Conservation (phyloP, 1,284 basidiomycete species). For the Sporisorium reilianum region DNA sequence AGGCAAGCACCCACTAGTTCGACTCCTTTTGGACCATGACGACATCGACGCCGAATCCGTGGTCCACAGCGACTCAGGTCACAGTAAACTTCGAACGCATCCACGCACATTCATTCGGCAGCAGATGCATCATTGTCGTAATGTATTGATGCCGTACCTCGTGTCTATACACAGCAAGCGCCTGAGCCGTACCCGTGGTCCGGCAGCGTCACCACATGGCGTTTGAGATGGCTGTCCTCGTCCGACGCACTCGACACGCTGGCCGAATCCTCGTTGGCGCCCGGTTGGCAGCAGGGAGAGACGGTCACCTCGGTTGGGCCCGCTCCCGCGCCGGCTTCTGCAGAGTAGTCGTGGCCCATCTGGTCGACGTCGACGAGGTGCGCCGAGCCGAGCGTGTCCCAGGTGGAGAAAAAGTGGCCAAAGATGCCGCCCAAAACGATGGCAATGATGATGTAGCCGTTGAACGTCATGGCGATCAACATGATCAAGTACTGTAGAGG, state of each 20-base stretch:
- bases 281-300: conserved; percentile 26
- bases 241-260: conserved; percentile 38
- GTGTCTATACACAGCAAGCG: conserved; percentile 39
- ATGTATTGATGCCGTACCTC: neutral
- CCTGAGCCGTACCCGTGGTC: conserved; percentile 40
- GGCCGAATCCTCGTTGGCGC: conserved; percentile 14
- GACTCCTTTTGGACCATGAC: neutral
- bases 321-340: conserved; percentile 9
- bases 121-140: neutral
- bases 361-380: conserved; percentile 37
- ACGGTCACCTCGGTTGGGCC: neutral
- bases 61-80: conserved; percentile 1
- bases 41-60: neutral
- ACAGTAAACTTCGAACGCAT: neutral
- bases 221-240: conserved; percentile 29
- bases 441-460: conserved; percentile 63
- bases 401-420: conserved; percentile 62
- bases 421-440: conserved; percentile 62
- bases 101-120: neutral
- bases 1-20: neutral
- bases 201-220: conserved; percentile 40
- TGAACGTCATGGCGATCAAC: conserved; percentile 65
- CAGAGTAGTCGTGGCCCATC: conserved; percentile 19
- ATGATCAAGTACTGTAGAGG: conserved; percentile 59
- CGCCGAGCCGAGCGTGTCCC: conserved; percentile 56